These are phyloP conservation scores for Arctium minus DNA, from an alignment of 129 eudicot species.

Conservation along the genomic window DNA sequence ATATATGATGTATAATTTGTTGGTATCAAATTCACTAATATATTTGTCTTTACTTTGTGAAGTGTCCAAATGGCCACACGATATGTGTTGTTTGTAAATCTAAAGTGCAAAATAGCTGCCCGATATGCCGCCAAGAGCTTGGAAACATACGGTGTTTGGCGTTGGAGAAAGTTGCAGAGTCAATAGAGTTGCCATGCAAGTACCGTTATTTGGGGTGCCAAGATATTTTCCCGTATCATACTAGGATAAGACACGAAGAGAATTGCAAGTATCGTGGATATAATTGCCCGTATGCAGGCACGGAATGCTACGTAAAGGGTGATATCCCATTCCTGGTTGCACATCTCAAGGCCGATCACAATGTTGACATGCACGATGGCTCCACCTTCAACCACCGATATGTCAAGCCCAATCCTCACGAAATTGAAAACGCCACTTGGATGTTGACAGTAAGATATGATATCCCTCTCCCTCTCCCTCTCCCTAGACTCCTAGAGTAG, in stretches of 20 bases:
- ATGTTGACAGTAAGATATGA: slow-evolving; percentile 55
- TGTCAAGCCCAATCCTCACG: slow-evolving; percentile 60
- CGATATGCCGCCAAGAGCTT: slow-evolving; percentile 58
- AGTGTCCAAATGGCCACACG: slow-evolving; percentile 78
- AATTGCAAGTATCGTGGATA: slow-evolving; percentile 58
- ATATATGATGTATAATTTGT: background rate
- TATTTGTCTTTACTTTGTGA: slow-evolving; percentile 15
- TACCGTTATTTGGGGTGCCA: slow-evolving; percentile 62
- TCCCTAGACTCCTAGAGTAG: background rate
- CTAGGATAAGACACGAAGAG: slow-evolving; percentile 48
- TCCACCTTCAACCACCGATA: slow-evolving; percentile 66
- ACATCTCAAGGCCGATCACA: slow-evolving; percentile 57
- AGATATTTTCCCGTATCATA: slow-evolving; percentile 50
- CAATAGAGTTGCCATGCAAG: slow-evolving; percentile 59
- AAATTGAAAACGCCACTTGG: slow-evolving; percentile 74
- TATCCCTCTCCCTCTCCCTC: slow-evolving; percentile 19
- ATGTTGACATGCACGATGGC: slow-evolving; percentile 69
- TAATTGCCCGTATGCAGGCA: slow-evolving; percentile 65
- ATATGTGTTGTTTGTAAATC: slow-evolving; percentile 55
- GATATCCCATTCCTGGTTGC: slow-evolving; percentile 61
- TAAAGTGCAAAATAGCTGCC: slow-evolving; percentile 54
- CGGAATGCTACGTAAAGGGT: slow-evolving; percentile 53
- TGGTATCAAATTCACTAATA: background rate
- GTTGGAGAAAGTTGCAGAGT: slow-evolving; percentile 61
- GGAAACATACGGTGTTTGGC: slow-evolving; percentile 71